Conservation (phyloP, 1,284 basidiomycete species). For the Vanrija sp. region DNA sequence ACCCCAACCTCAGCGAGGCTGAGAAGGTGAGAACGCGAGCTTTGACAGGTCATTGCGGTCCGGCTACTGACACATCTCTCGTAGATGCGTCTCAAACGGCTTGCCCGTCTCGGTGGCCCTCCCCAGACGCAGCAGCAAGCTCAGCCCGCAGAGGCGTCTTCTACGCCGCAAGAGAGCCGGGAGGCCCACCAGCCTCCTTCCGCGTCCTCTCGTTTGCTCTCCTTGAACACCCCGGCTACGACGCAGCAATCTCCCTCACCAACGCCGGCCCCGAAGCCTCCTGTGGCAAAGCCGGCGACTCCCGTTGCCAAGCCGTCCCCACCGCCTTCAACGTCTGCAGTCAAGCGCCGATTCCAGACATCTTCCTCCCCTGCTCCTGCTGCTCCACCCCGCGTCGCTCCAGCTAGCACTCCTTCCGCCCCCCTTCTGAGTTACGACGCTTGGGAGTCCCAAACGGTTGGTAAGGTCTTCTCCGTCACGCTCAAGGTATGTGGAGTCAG, state of each 20-base stretch:
- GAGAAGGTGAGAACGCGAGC: conserved; percentile 33
- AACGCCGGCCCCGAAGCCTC: conserved; percentile 15
- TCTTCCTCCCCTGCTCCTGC: background rate
- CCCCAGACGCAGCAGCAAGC: conserved; percentile 7
- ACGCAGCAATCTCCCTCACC: conserved; percentile 41
- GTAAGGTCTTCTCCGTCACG: conserved; percentile 69
- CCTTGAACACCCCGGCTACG: conserved; percentile 2
- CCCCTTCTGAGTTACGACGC: conserved; percentile 53
- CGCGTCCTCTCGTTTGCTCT: conserved; percentile 7
- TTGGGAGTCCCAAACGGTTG: conserved; percentile 73
- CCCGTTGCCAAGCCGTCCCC: conserved; percentile 6
- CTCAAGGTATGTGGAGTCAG: conserved; percentile 59
- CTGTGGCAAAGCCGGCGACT: background rate
- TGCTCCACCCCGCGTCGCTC: background rate
- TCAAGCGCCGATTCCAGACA: conserved; percentile 12
- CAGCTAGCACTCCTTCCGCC: background rate
- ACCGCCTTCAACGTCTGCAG: conserved; percentile 32
- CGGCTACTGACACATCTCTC: background rate
- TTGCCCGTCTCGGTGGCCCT: conserved; percentile 66
- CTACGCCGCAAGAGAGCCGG: background rate
- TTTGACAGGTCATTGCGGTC: background rate
- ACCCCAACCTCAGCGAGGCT: conserved; percentile 34
- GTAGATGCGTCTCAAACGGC: conserved; percentile 81
- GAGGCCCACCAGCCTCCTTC: conserved; percentile 6
- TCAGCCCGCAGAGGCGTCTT: conserved; percentile 9